Percentiles rank a stretch among this genome's conserved stretches.
Conservation (phyloP, 495 filamentous ascomycete species). For the Corynascus novoguineensis region DNA sequence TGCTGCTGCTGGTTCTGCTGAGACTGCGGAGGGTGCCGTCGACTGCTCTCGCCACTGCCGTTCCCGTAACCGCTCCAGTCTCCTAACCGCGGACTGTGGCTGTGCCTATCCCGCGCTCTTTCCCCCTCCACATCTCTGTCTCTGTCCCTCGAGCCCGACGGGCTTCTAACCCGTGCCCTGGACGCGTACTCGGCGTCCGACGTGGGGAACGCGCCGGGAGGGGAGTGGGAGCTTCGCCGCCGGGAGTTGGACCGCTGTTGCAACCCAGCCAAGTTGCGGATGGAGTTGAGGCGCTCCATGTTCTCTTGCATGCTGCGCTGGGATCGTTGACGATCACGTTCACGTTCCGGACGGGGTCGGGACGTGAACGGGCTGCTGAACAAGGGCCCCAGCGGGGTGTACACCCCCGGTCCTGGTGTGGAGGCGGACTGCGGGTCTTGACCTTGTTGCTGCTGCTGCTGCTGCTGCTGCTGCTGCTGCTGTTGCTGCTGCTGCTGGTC, state of each 20-base stretch:
- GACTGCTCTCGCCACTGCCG: not conserved
- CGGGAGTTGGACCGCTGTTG: not conserved
- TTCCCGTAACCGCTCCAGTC: not conserved
- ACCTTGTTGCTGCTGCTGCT: not conserved
- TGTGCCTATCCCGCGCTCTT: not conserved
- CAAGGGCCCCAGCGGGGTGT: not conserved
- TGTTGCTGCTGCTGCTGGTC: constrained; percentile 5
- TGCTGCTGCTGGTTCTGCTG: not conserved
- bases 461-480: not conserved
- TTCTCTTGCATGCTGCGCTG: constrained; percentile 19
- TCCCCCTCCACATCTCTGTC: not conserved
- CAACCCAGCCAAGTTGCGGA: constrained; percentile 17
- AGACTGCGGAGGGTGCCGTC: not conserved
- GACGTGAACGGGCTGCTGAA: not conserved
- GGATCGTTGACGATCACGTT: not conserved
- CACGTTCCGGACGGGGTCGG: not conserved
- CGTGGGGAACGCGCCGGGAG: not conserved
- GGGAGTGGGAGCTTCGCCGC: constrained; percentile 18
- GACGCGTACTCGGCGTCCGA: not conserved
- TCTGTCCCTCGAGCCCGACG: not conserved
- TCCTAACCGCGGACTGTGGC: not conserved
- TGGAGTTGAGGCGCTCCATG: constrained; percentile 20
- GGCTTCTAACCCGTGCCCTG: constrained; percentile 12
- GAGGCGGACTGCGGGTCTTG: not conserved
- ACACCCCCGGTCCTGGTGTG: not conserved